Percentiles rank a stretch among this genome's conserved stretches.
phyloP scores from a whole-genome alignment of 768 basidiomycete genomes.

The Termitomyces sp. region DNA sequence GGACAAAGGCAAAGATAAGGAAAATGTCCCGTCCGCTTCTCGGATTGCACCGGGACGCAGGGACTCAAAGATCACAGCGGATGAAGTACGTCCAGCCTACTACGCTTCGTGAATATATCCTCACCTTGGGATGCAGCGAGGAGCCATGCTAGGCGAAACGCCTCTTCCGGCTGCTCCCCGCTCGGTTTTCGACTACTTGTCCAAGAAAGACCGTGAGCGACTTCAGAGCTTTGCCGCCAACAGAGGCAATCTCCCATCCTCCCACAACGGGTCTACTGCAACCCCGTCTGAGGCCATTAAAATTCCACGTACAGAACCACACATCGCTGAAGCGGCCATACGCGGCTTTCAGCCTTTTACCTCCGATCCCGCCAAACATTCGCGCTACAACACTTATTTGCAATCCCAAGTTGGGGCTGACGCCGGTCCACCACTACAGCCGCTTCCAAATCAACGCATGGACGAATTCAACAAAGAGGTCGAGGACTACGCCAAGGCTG shows the following conservation, averaged over 20 bases:
- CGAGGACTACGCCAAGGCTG: constrained; percentile 83
- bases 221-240: constrained; percentile 57
- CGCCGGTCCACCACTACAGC: constrained; percentile 49
- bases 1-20: constrained; percentile 47
- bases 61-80: constrained; percentile 62
- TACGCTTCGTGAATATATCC: constrained; percentile 1
- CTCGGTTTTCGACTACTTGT: constrained; percentile 94
- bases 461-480: constrained; percentile 83
- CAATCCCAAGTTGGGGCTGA: constrained; percentile 61
- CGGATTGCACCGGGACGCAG: constrained; percentile 32
- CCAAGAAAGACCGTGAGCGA: constrained; percentile 87
- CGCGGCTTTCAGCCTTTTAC: constrained; percentile 89
- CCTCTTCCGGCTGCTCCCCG: constrained; percentile 65
- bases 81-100: constrained; percentile 53
- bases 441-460: constrained; percentile 53
- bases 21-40: constrained; percentile 34
- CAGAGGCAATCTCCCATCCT: constrained; percentile 17
- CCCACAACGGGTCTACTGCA: constrained; percentile 23
- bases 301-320: constrained; percentile 66
- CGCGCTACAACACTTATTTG: constrained; percentile 83
- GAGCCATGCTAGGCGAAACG: constrained; percentile 79
- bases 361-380: constrained; percentile 73
- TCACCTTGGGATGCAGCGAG: constrained; percentile 56
- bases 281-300: constrained; percentile 24
- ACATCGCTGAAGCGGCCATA: constrained; percentile 83